phyloP scores from a whole-genome alignment of 2,329 filamentous ascomycete species.

The Arthrobotrys conoides region DNA sequence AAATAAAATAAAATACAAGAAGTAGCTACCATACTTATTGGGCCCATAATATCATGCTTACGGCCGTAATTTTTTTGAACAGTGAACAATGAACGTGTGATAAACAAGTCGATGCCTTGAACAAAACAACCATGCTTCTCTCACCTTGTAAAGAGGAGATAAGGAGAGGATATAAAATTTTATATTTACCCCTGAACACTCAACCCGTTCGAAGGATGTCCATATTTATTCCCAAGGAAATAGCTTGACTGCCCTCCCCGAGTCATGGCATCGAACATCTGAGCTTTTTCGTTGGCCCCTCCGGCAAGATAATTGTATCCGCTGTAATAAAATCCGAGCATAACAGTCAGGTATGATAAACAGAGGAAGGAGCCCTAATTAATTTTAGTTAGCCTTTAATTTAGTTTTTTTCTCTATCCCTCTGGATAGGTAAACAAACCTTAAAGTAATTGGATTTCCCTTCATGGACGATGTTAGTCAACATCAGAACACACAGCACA shows the following conservation, averaged over 20 bases:
- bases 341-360: constrained; percentile 90
- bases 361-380: constrained; percentile 85
- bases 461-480: constrained; percentile 98
- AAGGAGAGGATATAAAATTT: constrained; percentile 8
- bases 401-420: background rate
- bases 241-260: constrained; percentile 34
- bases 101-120: background rate
- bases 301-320: constrained; percentile 71
- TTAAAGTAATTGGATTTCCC: constrained; percentile 99
- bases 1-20: background rate
- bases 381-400: background rate
- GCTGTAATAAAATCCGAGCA: constrained; percentile 92
- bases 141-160: constrained; percentile 13
- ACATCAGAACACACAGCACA: constrained; percentile 92
- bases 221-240: constrained; percentile 55
- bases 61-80: no score
- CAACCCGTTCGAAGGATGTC: constrained; percentile 51
- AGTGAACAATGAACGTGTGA: background rate
- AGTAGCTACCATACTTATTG: background rate
- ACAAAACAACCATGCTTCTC: background rate
- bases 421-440: constrained; percentile 62
- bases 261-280: constrained; percentile 56
- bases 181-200: constrained; percentile 38
- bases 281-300: constrained; percentile 53
- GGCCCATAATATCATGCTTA: background rate